Conservation (phyloP, 495 filamentous ascomycete species). For the Cenococcum geophilum region DNA sequence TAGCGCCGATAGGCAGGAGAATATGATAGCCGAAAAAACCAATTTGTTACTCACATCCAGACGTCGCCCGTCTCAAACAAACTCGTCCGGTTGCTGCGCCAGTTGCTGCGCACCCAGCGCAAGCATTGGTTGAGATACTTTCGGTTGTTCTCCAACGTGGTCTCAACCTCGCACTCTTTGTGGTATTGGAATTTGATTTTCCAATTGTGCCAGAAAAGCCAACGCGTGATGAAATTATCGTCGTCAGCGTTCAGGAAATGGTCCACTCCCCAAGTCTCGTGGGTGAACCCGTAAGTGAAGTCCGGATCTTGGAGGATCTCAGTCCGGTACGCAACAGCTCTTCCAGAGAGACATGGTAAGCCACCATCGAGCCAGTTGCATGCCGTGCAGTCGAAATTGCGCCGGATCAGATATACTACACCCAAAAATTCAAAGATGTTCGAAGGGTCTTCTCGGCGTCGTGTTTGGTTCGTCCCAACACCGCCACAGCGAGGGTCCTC, state of each 20-base stretch:
- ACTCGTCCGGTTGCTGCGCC: conserved; percentile 55
- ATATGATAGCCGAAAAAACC: background rate
- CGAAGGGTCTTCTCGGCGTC: conserved; percentile 57
- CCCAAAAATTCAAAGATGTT: conserved; percentile 72
- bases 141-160: conserved; percentile 49
- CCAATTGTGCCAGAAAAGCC: conserved; percentile 50
- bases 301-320: conserved; percentile 69
- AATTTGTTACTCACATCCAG: conserved; percentile 42
- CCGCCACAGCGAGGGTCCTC: conserved; percentile 71
- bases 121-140: conserved; percentile 57
- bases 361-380: conserved; percentile 82
- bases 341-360: conserved; percentile 79
- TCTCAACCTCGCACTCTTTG: conserved; percentile 51
- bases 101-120: conserved; percentile 60
- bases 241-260: conserved; percentile 59
- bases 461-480: conserved; percentile 74
- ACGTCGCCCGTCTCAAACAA: conserved; percentile 47
- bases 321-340: conserved; percentile 76
- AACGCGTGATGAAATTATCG: conserved; percentile 66
- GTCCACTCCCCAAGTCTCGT: conserved; percentile 50
- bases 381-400: conserved; percentile 85
- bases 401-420: conserved; percentile 71
- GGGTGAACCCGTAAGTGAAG: conserved; percentile 58
- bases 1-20: conserved; percentile 21
- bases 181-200: conserved; percentile 58